These are phyloP conservation scores for Salvia splendens DNA, from an alignment of 257 asterid genomes.

Conservation along the genomic window DNA sequence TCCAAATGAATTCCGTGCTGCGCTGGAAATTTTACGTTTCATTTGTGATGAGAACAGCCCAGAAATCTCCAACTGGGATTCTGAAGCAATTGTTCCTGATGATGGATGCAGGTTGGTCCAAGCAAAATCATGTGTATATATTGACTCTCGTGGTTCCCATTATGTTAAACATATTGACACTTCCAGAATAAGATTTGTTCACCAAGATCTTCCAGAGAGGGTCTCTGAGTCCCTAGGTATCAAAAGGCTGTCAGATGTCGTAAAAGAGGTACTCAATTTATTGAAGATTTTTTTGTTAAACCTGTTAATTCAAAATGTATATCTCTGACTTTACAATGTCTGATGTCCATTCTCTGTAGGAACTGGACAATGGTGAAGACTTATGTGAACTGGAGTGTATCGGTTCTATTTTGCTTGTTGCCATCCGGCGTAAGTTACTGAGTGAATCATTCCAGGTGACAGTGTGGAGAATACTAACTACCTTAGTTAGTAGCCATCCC, in stretches of 20 bases:
- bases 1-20: conserved; percentile 96
- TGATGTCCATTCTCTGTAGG: conserved; percentile 49
- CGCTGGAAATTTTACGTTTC: conserved; percentile 68
- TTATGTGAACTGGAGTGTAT: conserved; percentile 57
- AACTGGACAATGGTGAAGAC: conserved; percentile 58
- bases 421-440: conserved; percentile 55
- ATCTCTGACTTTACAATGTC: conserved; percentile 29
- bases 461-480: conserved; percentile 60
- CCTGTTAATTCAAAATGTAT: conserved; percentile 24
- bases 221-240: conserved; percentile 69
- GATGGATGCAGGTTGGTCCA: conserved; percentile 93
- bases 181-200: conserved; percentile 85
- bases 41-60: conserved; percentile 61
- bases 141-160: conserved; percentile 77
- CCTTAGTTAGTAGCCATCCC: conserved; percentile 45
- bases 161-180: conserved; percentile 71
- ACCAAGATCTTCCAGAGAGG: conserved; percentile 71
- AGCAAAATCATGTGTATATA: conserved; percentile 75
- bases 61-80: conserved; percentile 60
- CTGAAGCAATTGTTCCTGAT: conserved; percentile 85
- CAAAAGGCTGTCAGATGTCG: conserved; percentile 84
- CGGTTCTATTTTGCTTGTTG: conserved; percentile 58
- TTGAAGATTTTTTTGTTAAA: conserved; percentile 10
- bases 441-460: conserved; percentile 81
- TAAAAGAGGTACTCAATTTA: conserved; percentile 68